These are phyloP conservation scores for Citrullus amarus DNA, from an alignment of 306 rosid species.

Conservation along the genomic window DNA sequence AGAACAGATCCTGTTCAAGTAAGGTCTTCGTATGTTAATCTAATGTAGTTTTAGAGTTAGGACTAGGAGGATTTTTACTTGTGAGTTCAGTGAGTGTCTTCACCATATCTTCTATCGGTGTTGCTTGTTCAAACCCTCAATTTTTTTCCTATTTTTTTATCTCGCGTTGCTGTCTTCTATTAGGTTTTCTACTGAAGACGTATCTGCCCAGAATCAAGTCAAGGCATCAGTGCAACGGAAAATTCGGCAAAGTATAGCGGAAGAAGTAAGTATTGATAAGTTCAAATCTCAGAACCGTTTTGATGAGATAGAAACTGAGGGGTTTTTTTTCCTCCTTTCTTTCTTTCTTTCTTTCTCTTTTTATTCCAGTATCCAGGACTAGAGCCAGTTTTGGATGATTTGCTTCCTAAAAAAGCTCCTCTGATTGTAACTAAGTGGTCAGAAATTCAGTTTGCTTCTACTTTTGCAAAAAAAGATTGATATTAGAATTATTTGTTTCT, in stretches of 20 bases:
- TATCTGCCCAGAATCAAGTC: conserved; percentile 97
- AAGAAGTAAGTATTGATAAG: conserved; percentile 50
- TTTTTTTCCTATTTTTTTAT: background rate
- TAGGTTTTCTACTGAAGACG: conserved; percentile 85
- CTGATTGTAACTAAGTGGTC: conserved; percentile 91
- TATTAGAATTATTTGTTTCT: background rate
- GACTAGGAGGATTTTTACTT: background rate
- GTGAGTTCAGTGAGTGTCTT: background rate
- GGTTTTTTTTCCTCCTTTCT: background rate
- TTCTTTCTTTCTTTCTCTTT: background rate
- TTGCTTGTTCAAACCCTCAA: background rate
- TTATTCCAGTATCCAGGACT: conserved; percentile 82
- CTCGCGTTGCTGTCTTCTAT: background rate
- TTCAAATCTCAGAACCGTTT: background rate
- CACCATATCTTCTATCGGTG: background rate
- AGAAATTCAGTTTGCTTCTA: conserved; percentile 11
- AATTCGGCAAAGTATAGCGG: conserved; percentile 93
- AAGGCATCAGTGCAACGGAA: conserved; percentile 92
- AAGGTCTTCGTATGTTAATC: background rate
- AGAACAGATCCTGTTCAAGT: too few species aligned
- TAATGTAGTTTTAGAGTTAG: background rate
- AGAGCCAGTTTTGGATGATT: conserved; percentile 84
- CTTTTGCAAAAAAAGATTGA: background rate
- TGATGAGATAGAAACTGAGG: background rate
- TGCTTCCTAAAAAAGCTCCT: conserved; percentile 92